A percentile compares a stretch with the other conserved stretches of the same genome.
Conservation (phyloP, 148 eudicot genomes). For the Arbutus unedo region DNA sequence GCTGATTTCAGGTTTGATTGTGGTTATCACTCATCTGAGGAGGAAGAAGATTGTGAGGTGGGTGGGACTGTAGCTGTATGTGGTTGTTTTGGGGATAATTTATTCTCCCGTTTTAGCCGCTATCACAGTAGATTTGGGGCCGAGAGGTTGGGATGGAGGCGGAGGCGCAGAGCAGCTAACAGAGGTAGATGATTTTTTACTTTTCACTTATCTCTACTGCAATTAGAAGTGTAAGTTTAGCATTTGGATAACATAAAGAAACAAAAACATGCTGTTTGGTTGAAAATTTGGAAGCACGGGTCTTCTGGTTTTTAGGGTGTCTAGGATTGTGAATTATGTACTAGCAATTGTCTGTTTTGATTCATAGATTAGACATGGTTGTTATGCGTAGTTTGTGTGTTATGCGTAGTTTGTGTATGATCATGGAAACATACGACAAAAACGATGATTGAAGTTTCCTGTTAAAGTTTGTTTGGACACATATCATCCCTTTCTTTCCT, state of each 20-base stretch:
- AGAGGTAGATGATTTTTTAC: constrained; percentile 17
- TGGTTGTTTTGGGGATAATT: constrained; percentile 24
- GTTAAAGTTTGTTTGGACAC: background rate
- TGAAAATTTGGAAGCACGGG: constrained; percentile 6
- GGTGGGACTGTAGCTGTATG: constrained; percentile 15
- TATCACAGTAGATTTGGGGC: constrained; percentile 30
- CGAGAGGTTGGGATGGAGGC: constrained; percentile 39
- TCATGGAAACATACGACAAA: background rate
- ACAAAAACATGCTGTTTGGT: background rate
- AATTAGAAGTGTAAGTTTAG: background rate
- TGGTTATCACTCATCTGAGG: constrained; percentile 36
- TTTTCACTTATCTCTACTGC: background rate
- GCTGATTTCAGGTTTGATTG: constrained; percentile 28
- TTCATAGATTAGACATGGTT: background rate
- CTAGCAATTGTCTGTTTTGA: background rate
- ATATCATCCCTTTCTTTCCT: no score
- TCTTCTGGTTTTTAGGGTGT: background rate
- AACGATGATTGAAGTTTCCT: background rate
- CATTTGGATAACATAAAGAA: background rate
- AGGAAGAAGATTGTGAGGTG: constrained; percentile 29
- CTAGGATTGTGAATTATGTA: constrained; percentile 9
- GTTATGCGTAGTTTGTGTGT: background rate
- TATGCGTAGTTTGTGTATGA: no score
- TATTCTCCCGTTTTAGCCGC: constrained; percentile 30
- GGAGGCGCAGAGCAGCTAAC: constrained; percentile 27